Conservation (phyloP, 1,284 basidiomycete species). For the Rhodofomes roseus region DNA sequence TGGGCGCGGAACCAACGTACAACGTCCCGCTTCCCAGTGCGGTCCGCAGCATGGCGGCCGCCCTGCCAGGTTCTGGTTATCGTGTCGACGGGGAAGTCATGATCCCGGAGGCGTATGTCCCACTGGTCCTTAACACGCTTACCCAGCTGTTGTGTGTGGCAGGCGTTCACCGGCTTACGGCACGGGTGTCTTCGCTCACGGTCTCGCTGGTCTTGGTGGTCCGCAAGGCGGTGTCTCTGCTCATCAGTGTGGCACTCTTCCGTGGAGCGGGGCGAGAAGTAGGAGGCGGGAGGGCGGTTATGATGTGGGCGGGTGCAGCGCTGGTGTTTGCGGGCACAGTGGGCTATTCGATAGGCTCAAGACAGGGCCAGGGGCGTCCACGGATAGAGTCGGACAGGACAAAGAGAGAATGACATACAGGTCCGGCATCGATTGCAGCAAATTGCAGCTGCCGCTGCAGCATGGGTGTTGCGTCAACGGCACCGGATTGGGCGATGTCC, state of each 20-base stretch:
- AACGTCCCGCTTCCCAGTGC: slow-evolving; percentile 20
- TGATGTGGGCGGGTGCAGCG: slow-evolving; percentile 62
- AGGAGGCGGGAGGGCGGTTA: slow-evolving; percentile 32
- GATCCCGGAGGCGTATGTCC: slow-evolving; percentile 63
- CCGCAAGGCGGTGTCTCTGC: slow-evolving; percentile 83
- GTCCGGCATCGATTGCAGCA: not conserved
- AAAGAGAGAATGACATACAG: slow-evolving; percentile 13
- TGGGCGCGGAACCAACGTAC: slow-evolving; percentile 39
- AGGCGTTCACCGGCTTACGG: slow-evolving; percentile 86
- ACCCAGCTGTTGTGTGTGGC: slow-evolving; percentile 90
- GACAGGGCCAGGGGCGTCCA: not conserved
- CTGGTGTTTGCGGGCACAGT: slow-evolving; percentile 74
- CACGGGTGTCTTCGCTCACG: slow-evolving; percentile 73
- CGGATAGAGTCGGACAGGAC: slow-evolving; percentile 8
- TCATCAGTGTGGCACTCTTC: slow-evolving; percentile 64
- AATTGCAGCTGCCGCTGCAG: not conserved
- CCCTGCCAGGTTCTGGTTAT: slow-evolving; percentile 3
- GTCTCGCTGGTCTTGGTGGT: slow-evolving; percentile 90
- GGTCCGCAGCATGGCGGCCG: slow-evolving; percentile 15
- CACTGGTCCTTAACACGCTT: slow-evolving; percentile 74
- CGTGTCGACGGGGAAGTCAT: slow-evolving; percentile 14
- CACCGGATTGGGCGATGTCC: not conserved
- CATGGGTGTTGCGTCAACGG: not conserved
- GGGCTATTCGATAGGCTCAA: slow-evolving; percentile 48
- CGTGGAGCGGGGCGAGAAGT: slow-evolving; percentile 27